phyloP scores from a whole-genome alignment of 2,329 filamentous ascomycete species.

The Penicillium griseofulvum region DNA sequence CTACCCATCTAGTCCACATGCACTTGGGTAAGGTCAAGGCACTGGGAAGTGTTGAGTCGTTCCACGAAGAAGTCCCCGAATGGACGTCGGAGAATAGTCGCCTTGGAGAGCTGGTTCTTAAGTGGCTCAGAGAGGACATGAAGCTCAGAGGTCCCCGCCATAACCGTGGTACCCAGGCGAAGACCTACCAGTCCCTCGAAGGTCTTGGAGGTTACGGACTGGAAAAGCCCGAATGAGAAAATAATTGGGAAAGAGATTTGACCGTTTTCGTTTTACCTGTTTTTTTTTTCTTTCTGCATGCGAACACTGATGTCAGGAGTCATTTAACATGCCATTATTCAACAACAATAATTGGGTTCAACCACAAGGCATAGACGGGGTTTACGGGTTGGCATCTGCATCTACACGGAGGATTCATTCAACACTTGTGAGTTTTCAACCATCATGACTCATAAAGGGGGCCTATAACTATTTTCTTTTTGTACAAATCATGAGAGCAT shows the following conservation, averaged over 20 bases:
- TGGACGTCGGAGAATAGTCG: constrained; percentile 70
- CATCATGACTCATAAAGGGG: constrained; percentile 19
- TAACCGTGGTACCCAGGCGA: constrained; percentile 53
- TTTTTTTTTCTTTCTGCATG: constrained; percentile 2
- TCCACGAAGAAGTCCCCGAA: constrained; percentile 57
- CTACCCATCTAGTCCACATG: constrained; percentile 95
- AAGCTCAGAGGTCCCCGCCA: constrained; percentile 73
- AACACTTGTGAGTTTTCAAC: constrained; percentile 30
- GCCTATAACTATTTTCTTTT: neutral
- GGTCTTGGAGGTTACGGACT: constrained; percentile 64
- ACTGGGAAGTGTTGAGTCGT: constrained; percentile 71
- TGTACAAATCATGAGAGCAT: constrained; percentile 20
- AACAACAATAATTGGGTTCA: constrained; percentile 27
- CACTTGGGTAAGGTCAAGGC: constrained; percentile 82
- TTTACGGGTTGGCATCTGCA: constrained; percentile 19
- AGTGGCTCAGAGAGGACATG: constrained; percentile 82
- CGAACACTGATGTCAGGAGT: constrained; percentile 1
- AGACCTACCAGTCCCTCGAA: constrained; percentile 53
- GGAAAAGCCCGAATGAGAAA: constrained; percentile 44
- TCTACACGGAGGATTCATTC: constrained; percentile 23
- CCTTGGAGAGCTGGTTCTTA: constrained; percentile 81
- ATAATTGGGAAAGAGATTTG: neutral
- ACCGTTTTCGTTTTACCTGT: neutral
- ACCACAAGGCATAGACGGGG: constrained; percentile 27
- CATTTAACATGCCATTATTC: constrained; percentile 17